phyloP scores from a whole-genome alignment of 345 rosid genomes.

The Nephelium lappaceum region DNA sequence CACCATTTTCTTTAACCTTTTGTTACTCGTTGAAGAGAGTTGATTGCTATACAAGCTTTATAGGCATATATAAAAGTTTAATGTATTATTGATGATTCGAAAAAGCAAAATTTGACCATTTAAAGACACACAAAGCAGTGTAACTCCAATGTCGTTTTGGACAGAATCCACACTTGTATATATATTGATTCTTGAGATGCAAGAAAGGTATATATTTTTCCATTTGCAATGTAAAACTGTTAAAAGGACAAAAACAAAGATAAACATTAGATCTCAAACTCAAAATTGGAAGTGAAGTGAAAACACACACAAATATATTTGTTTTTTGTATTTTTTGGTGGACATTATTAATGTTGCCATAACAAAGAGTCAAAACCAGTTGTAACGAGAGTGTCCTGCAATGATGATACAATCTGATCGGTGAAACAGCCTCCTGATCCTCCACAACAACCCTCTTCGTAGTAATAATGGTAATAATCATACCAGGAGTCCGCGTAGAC shows the following conservation, averaged over 20 bases:
- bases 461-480: conserved; percentile 29
- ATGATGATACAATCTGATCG: conserved; percentile 38
- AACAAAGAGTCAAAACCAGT: conserved; percentile 41
- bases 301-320: background rate
- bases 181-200: background rate
- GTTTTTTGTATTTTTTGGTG: background rate
- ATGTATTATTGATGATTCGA: background rate
- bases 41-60: background rate
- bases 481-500: conserved; percentile 62
- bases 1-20: background rate
- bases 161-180: background rate
- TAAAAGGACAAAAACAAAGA: background rate
- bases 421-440: conserved; percentile 35
- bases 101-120: background rate
- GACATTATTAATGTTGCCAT: conserved; percentile 43
- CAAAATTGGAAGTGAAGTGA: background rate
- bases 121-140: background rate
- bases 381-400: conserved; percentile 34
- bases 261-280: background rate
- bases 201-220: background rate
- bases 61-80: background rate
- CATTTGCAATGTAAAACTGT: background rate
- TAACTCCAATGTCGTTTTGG: background rate
- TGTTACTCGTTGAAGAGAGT: no score
- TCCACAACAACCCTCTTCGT: conserved; percentile 34